Evolutionary conservation across 2,329 filamentous ascomycete species (phyloP), one percentile per base, ranked within the genome.

Genomic region (Colletotrichum liaoningense): DNA sequence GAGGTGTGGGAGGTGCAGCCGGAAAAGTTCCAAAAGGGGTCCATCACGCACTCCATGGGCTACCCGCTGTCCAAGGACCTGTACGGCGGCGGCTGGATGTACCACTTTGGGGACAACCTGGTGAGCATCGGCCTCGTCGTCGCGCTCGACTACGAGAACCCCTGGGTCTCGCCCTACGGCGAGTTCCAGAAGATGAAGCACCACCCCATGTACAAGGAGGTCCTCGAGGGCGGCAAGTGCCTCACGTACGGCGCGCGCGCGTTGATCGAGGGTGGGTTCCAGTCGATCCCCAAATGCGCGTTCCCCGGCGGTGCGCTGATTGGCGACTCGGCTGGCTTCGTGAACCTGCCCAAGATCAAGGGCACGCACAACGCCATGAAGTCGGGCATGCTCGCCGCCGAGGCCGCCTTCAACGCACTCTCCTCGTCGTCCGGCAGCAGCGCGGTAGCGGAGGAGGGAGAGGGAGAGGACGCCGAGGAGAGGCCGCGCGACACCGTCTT

Each of bases 141-240:
- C 49, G 95, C 95, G 28, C 89, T 99, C 67, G 97, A 99, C 86
- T 99, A 99, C 82, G 89, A 94, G 55, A 99, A 99, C 84, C 97
- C 97, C 0, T 99, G 96, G 95, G 85, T 98, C 68, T 97, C 95
- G 4, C 97, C 97, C 0, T 99, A 98, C 81, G 91, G 92, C 71
- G 97, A 99, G 82, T 99, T 99, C 83, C 97, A 99, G 83, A 98
- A 97, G 87, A 93, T 99, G 88, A 99, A 99, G 88, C 93, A 96
- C 78, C 97, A 99, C 83, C 95, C 97, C n/a, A 85, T 97, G 63
- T 98, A 97, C 87, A 92, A 88, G 76, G 88, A 91, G 5, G 92
- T 95, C 22, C 89, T 99, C n/a, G 94, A 98, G 83, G 96, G 96
- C 73, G 97, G 97, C 77, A 98, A 97, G 86, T 98, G 97, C 83